Evolutionary conservation across 768 basidiomycete species (phyloP), one percentile per base, ranked within the genome.

Genomic region (Tulasnella sp.): DNA sequence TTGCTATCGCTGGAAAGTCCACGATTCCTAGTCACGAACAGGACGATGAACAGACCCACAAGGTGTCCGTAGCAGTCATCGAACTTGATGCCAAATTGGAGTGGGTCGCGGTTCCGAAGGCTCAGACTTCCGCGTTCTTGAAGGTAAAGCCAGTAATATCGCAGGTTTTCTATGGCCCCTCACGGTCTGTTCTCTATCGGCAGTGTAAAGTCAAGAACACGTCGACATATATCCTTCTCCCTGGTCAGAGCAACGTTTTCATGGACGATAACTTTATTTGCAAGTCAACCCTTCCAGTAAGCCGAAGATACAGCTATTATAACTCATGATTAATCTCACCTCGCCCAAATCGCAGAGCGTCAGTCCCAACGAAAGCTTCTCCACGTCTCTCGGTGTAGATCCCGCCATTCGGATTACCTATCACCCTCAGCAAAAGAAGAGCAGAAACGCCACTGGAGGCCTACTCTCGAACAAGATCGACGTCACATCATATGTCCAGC

Each of bases 261-360:
- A 74, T 82, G 72, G 82, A 82, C 72, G 82, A 81, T 31, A 81
- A 79, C 78, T 82, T 82, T 64, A 64, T 81, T 46, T 81, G 81
- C 80, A 82, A 82, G 78, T 81, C 82, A 2, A 28, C 73, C 22
- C 28, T 82, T 40, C 82, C 82, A 8, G 77, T 78, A 58, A 78
- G 77, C 28, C 60, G 11, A 44, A 11, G 2, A 34, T 24, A 34
- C 20, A 28, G 2, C 28, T 77, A 41, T 7, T 0, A 7, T n/a
- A 22, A 11, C 6, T 22, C 11, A 74, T 6, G 28, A 14, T 34
- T n/a, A n/a, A 54, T n/a, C 54, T 54, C 4, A 54, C 22, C 54
- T 24, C 24, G 24, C n/a, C 3, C 44, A 75, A 73, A 24, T n/a
- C 42, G 41, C 44, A 78, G 77, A 40, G 41, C 58, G 82, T 76